phyloP scores from a whole-genome alignment of 805 yeast genomes.

The Saccharomycopsis malanga region DNA sequence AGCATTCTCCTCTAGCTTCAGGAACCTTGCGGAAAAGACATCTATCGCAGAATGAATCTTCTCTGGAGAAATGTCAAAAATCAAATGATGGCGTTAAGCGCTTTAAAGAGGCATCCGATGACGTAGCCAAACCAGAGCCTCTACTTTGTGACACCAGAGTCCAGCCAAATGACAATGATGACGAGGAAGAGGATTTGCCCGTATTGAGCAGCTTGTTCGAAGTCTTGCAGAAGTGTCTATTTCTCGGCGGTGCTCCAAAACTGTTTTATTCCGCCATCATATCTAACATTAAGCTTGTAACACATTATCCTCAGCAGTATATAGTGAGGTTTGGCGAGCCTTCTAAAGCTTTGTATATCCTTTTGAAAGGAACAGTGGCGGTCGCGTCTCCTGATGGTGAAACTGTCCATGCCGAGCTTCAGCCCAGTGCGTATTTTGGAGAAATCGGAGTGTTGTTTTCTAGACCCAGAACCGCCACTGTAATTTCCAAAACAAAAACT shows the following conservation, averaged over 20 bases:
- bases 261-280: conserved; percentile 56
- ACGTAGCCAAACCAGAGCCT: too few species aligned
- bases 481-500: conserved; percentile 60
- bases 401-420: conserved; percentile 55
- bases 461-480: conserved; percentile 75
- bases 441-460: conserved; percentile 73
- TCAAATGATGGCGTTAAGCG: too few species aligned
- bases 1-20: conserved; percentile 15
- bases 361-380: conserved; percentile 66
- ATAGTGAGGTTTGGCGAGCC: conserved; percentile 65
- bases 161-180: neutral
- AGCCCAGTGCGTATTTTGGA: conserved; percentile 61
- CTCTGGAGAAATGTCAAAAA: too few species aligned
- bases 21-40: neutral
- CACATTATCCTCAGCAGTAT: conserved; percentile 60
- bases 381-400: conserved; percentile 76
- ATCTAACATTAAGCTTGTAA: conserved; percentile 49
- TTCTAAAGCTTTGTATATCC: conserved; percentile 75
- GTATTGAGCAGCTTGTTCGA: conserved; percentile 23
- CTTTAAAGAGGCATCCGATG: too few species aligned
- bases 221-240: conserved; percentile 50
- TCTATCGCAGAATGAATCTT: too few species aligned
- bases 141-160: neutral
- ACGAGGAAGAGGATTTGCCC: conserved; percentile 1
- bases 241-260: conserved; percentile 61